A percentile compares a stretch with the other conserved stretches of the same genome.
These are phyloP conservation scores for Cupressus sempervirens DNA, from an alignment of 75 land plant genomes.

Conservation along the genomic window DNA sequence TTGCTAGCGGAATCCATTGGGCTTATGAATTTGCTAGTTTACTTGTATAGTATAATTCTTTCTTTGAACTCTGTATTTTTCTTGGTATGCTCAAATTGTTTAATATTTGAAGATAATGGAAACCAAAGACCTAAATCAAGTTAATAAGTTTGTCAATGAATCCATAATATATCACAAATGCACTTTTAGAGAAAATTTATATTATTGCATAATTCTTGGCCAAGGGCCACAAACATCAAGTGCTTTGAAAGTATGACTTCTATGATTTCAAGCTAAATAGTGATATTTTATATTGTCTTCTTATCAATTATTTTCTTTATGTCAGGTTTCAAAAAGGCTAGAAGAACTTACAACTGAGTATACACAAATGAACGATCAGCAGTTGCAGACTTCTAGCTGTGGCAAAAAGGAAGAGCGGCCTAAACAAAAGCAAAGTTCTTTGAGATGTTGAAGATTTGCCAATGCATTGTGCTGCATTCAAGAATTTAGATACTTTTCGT, in stretches of 20 bases:
- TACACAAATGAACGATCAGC: conserved; percentile 1
- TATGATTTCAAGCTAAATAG: neutral
- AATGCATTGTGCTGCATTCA: neutral
- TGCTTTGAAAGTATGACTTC: neutral
- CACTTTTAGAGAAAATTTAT: neutral
- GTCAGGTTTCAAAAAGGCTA: conserved; percentile 9
- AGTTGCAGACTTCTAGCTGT: neutral
- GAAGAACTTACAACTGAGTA: neutral
- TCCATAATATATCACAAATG: neutral
- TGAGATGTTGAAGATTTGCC: neutral
- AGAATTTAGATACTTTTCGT: neutral
- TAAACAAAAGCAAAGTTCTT: conserved; percentile 1
- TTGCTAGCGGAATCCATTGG: neutral
- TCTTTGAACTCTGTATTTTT: neutral
- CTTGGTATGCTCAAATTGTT: neutral
- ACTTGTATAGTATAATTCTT: neutral
- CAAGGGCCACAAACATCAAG: neutral
- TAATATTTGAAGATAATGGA: neutral
- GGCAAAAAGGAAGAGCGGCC: neutral
- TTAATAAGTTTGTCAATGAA: neutral
- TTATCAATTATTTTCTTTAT: neutral
- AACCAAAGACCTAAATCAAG: neutral
- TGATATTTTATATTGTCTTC: neutral
- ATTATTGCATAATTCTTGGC: neutral
- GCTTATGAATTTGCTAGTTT: neutral